Percentiles rank a stretch among this genome's conserved stretches.
phyloP scores from a whole-genome alignment of 1,139 yeast genomes.

The Yamadazyma mexicana region DNA sequence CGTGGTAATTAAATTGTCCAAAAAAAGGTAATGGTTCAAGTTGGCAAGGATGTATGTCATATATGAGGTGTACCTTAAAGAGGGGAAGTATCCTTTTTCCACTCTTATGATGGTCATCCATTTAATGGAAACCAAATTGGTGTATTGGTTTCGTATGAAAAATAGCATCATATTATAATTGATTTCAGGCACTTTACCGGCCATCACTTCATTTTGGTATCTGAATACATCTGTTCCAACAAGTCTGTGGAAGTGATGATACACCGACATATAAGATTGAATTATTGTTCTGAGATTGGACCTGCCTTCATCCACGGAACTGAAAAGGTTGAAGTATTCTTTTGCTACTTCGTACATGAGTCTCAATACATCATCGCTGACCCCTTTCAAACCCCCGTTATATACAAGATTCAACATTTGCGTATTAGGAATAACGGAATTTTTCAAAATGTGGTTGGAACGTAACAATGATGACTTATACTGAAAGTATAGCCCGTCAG shows the following conservation, averaged over 20 bases:
- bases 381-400: conserved; percentile 17
- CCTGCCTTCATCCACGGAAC: conserved; percentile 4
- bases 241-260: conserved; percentile 3
- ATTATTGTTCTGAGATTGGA: conserved; percentile 13
- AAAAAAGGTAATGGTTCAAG: conserved; percentile 26
- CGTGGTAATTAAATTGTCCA: conserved; percentile 19
- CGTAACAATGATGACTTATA: conserved; percentile 30
- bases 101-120: conserved; percentile 35
- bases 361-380: conserved; percentile 15
- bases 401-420: conserved; percentile 17
- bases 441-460: conserved; percentile 26
- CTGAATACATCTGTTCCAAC: conserved; percentile 3
- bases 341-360: conserved; percentile 22
- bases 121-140: conserved; percentile 21
- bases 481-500: conserved; percentile 33
- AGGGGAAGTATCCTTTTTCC: conserved; percentile 34
- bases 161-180: conserved; percentile 15
- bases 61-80: conserved; percentile 30
- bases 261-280: conserved; percentile 13
- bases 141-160: conserved; percentile 23
- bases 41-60: conserved; percentile 25
- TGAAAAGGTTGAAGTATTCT: conserved; percentile 24
- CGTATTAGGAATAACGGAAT: conserved; percentile 28
- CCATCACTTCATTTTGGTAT: conserved; percentile 4
- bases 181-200: conserved; percentile 3